Conservation (phyloP, 352 stramenopile species). For the Stramenopiles sp. region DNA sequence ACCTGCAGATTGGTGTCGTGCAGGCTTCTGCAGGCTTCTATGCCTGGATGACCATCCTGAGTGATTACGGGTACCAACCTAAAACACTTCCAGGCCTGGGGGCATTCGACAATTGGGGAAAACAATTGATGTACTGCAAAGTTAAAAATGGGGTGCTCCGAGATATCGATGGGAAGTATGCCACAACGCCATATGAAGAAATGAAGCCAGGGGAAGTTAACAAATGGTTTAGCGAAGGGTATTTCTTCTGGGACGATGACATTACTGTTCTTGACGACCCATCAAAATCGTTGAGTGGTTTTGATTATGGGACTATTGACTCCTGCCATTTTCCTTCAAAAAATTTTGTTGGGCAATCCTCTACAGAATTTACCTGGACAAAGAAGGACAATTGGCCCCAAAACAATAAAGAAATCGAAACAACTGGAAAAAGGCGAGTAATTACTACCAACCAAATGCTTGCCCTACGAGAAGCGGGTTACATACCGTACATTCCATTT, state of each 20-base stretch:
- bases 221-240: no score
- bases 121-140: conserved; percentile 54
- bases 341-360: no score
- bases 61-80: conserved; percentile 58
- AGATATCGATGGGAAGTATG: conserved; percentile 16
- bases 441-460: conserved; percentile 7
- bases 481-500: conserved; percentile 63
- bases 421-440: background rate
- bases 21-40: conserved; percentile 58
- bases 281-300: no score
- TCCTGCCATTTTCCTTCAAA: conserved; percentile 54
- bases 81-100: conserved; percentile 52
- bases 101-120: conserved; percentile 49
- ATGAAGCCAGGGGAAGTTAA: no score
- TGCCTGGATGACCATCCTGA: conserved; percentile 57
- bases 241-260: no score
- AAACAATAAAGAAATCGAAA: no score
- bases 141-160: conserved; percentile 39
- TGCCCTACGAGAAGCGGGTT: conserved; percentile 30
- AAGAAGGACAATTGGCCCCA: no score
- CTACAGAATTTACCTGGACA: no score
- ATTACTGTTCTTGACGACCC: conserved; percentile 16
- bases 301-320: no score
- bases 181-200: no score
- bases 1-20: conserved; percentile 62